Conservation (phyloP, 768 basidiomycete species). For the Mycena floridula region DNA sequence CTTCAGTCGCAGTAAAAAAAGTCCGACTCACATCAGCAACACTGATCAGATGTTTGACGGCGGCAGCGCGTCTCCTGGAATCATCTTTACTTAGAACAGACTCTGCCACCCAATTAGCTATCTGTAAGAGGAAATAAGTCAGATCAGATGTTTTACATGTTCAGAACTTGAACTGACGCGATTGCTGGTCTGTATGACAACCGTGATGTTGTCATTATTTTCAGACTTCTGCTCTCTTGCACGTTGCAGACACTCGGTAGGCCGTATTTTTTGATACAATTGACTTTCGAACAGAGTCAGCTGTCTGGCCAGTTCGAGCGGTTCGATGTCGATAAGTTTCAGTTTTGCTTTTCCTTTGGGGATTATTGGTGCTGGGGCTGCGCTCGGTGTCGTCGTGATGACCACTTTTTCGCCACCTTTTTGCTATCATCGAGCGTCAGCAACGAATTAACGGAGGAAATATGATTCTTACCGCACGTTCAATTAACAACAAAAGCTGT, state of each 20-base stretch:
- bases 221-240: constrained; percentile 74
- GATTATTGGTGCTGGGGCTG: constrained; percentile 69
- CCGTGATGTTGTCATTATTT: constrained; percentile 76
- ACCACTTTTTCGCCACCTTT: constrained; percentile 53
- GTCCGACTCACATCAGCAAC: constrained; percentile 75
- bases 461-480: constrained; percentile 59
- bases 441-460: constrained; percentile 6
- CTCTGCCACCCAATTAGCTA: constrained; percentile 91
- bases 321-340: constrained; percentile 80
- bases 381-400: constrained; percentile 45
- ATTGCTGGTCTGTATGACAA: constrained; percentile 85
- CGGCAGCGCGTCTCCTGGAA: constrained; percentile 69
- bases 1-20: not conserved
- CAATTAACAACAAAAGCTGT: constrained; percentile 65
- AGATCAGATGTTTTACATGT: not conserved
- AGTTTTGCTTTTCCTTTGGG: constrained; percentile 69
- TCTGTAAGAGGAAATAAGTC: constrained; percentile 48
- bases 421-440: constrained; percentile 22
- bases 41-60: constrained; percentile 87
- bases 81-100: constrained; percentile 78
- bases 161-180: constrained; percentile 39
- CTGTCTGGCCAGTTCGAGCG: constrained; percentile 88
- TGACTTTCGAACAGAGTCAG: constrained; percentile 87
- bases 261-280: constrained; percentile 82
- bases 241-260: constrained; percentile 84